Percentiles rank a stretch among this genome's conserved stretches.
These are phyloP conservation scores for Flueggea neowawraea DNA, from an alignment of 441 rosid species.

Conservation along the genomic window DNA sequence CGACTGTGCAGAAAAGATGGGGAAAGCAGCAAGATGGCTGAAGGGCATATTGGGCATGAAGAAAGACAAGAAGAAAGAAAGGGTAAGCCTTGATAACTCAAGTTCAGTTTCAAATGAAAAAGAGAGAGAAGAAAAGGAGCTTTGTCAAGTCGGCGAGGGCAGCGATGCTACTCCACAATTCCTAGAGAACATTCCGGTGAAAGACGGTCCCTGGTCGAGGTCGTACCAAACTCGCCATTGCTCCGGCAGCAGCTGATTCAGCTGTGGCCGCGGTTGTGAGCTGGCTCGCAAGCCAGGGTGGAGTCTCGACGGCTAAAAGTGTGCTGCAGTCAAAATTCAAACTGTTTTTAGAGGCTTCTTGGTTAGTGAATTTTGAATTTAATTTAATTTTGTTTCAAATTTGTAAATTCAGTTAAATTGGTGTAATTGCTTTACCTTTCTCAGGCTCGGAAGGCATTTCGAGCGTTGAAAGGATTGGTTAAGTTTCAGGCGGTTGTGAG, in stretches of 20 bases:
- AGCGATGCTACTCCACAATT: conserved; percentile 11
- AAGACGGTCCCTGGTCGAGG: conserved; percentile 62
- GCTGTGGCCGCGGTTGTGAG: conserved; percentile 21
- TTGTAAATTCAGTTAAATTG: too few species aligned
- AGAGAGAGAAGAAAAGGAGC: conserved; percentile 48
- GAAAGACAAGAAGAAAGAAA: conserved; percentile 36
- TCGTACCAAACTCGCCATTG: conserved; percentile 87
- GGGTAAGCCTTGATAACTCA: conserved; percentile 16
- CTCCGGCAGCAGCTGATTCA: conserved; percentile 30
- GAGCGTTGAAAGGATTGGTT: conserved; percentile 85
- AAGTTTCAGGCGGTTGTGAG: conserved; percentile 85
- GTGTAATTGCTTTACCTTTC: conserved; percentile 8
- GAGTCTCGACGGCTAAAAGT: conserved; percentile 20
- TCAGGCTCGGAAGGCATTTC: conserved; percentile 81
- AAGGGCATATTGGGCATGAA: conserved; percentile 77
- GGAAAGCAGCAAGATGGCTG: conserved; percentile 84
- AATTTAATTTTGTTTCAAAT: background rate
- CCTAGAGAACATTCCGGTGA: conserved; percentile 8
- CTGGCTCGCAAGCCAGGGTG: conserved; percentile 28
- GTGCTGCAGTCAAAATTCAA: conserved; percentile 31
- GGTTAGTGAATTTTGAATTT: conserved; percentile 38
- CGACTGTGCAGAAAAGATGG: too few species aligned
- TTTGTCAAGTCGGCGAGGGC: conserved; percentile 36
- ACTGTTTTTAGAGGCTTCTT: conserved; percentile 34
- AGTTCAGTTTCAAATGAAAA: conserved; percentile 20